Percentiles rank a stretch among this genome's conserved stretches.
phyloP scores from a whole-genome alignment of 495 filamentous ascomycete species.

The Physcia stellaris region DNA sequence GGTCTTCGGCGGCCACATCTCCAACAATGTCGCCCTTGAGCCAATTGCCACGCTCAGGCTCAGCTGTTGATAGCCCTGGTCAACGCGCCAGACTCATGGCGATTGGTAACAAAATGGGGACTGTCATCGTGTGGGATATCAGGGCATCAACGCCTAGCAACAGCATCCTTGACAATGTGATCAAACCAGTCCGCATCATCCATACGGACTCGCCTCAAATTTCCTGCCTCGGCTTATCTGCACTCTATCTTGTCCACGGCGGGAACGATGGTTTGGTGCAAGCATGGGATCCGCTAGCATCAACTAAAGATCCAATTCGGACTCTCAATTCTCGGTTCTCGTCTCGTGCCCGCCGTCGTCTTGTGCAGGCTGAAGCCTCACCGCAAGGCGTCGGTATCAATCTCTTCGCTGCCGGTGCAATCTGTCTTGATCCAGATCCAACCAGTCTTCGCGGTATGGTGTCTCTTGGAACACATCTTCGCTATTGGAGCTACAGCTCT shows the following conservation, averaged over 20 bases:
- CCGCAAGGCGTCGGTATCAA: conserved; percentile 55
- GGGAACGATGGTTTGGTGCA: conserved; percentile 93
- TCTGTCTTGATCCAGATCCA: conserved; percentile 79
- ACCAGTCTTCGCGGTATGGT: conserved; percentile 85
- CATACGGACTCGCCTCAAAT: conserved; percentile 86
- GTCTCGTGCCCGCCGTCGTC: conserved; percentile 58
- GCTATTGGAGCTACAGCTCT: conserved; percentile 91
- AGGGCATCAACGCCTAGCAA: conserved; percentile 44
- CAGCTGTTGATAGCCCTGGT: conserved; percentile 53
- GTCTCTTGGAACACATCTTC: conserved; percentile 70
- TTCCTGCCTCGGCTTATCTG: conserved; percentile 72
- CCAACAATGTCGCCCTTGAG: conserved; percentile 41
- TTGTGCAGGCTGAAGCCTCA: conserved; percentile 59
- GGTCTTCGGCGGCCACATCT: conserved; percentile 40
- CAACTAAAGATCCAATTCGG: conserved; percentile 61
- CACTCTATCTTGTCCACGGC: conserved; percentile 79
- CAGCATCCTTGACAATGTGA: conserved; percentile 34
- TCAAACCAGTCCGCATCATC: conserved; percentile 62
- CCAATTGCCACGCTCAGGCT: conserved; percentile 31
- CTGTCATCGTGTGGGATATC: conserved; percentile 73
- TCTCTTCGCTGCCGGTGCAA: conserved; percentile 69
- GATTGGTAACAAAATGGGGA: conserved; percentile 66
- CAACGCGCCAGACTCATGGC: conserved; percentile 72
- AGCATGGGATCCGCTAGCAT: conserved; percentile 89
- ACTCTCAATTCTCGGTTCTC: conserved; percentile 85